Conservation (phyloP, 139 green algal genomes). For the Raphidocelis subcapitata region DNA sequence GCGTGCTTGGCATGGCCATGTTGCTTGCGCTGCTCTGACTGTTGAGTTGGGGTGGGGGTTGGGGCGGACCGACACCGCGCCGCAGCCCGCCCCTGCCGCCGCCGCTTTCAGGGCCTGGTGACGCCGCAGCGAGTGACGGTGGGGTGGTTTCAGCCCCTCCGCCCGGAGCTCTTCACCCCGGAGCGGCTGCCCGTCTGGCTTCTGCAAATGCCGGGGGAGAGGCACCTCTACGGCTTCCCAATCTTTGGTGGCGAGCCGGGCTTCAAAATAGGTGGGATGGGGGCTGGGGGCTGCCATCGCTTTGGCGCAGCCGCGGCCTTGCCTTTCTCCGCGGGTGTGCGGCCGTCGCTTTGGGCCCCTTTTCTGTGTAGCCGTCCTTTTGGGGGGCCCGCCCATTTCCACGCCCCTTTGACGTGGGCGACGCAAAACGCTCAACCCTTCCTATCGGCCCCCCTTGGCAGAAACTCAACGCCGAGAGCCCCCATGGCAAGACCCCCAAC, state of each 20-base stretch:
- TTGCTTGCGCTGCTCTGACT: no score
- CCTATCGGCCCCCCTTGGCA: no score
- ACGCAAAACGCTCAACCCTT: no score
- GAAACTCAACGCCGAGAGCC: no score
- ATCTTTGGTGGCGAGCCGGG: conserved; percentile 18
- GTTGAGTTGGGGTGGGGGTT: no score
- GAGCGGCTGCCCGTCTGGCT: conserved; percentile 56
- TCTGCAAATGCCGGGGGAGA: conserved; percentile 33
- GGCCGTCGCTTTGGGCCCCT: no score
- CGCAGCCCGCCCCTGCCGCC: background rate
- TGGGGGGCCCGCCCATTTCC: no score
- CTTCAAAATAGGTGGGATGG: conserved; percentile 24
- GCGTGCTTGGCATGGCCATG: no score
- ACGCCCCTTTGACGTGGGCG: no score
- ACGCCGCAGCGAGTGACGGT: background rate
- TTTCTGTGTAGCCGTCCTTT: no score
- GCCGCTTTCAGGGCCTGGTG: background rate
- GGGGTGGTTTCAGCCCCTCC: conserved; percentile 49
- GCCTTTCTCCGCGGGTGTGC: no score
- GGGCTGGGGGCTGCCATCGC: no score
- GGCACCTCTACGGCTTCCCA: conserved; percentile 66
- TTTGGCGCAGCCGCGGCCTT: background rate
- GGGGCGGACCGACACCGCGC: background rate
- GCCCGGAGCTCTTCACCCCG: conserved; percentile 18
- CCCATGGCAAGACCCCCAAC: background rate